phyloP scores from a whole-genome alignment of 768 basidiomycete genomes.

The Hortiboletus campestris region DNA sequence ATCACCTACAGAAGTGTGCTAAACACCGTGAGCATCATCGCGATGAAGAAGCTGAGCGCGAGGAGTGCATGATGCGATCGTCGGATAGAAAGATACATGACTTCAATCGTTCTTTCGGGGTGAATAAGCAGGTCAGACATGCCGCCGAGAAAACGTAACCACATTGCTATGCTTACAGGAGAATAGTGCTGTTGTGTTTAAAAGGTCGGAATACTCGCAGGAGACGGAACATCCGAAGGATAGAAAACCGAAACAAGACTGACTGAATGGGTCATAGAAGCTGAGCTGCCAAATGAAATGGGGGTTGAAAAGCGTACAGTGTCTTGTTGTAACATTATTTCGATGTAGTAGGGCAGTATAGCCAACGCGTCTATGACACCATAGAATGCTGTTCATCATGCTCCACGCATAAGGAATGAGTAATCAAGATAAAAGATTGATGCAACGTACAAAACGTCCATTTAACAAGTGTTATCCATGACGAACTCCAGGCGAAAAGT shows the following conservation, averaged over 20 bases:
- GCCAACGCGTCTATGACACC: slow-evolving; percentile 84
- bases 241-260: slow-evolving; percentile 86
- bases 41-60: slow-evolving; percentile 85
- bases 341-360: slow-evolving; percentile 87
- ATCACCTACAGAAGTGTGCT: slow-evolving; percentile 72
- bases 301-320: slow-evolving; percentile 52
- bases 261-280: slow-evolving; percentile 44
- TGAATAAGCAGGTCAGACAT: neutral
- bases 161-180: slow-evolving; percentile 55
- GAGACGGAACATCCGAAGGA: slow-evolving; percentile 85
- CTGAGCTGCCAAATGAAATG: neutral
- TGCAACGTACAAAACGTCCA: slow-evolving; percentile 65
- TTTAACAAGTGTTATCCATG: slow-evolving; percentile 55
- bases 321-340: slow-evolving; percentile 79
- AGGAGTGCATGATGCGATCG: slow-evolving; percentile 84
- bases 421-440: neutral
- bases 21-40: slow-evolving; percentile 84
- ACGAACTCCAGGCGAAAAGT: slow-evolving; percentile 71
- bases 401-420: neutral
- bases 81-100: slow-evolving; percentile 88
- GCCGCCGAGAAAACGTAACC: neutral
- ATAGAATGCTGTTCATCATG: slow-evolving; percentile 59
- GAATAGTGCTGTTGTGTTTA: slow-evolving; percentile 76
- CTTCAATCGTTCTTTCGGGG: slow-evolving; percentile 70
- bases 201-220: slow-evolving; percentile 89